These are phyloP conservation scores for Fagus sylvatica DNA, from an alignment of 306 rosid genomes.

Conservation along the genomic window DNA sequence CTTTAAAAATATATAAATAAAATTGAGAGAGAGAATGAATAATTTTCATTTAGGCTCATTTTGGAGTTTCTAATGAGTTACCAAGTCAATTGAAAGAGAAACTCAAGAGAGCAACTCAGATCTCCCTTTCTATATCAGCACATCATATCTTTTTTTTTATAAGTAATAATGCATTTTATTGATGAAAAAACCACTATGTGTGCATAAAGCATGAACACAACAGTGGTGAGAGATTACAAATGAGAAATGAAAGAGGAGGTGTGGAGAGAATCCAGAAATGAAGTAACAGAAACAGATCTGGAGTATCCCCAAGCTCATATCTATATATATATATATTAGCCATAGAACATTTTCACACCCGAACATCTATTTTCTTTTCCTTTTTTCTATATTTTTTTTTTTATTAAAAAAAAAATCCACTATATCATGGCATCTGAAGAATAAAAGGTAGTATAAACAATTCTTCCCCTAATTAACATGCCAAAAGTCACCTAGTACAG, in stretches of 20 bases:
- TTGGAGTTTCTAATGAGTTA: not conserved
- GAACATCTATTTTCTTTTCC: not conserved
- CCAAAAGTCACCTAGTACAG: not conserved
- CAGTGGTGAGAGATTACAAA: no score
- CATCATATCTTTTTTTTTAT: not conserved
- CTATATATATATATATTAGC: no score
- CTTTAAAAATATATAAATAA: no score
- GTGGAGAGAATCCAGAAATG: no score
- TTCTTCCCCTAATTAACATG: not conserved
- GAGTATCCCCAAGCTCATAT: no score
- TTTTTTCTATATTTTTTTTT: no score
- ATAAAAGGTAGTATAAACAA: not conserved
- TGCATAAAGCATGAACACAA: no score
- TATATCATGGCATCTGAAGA: not conserved
- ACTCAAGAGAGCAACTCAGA: not conserved
- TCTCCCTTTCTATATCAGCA: not conserved
- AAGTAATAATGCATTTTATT: no score
- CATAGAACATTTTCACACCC: not conserved
- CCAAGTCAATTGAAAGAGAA: not conserved
- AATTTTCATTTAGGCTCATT: not conserved
- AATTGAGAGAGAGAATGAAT: no score
- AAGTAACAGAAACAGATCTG: no score
- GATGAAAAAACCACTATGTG: no score
- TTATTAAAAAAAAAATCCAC: not conserved
- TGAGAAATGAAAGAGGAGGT: no score